These are phyloP conservation scores for Lathyrus oleraceus DNA, from an alignment of 306 rosid genomes.

Conservation along the genomic window DNA sequence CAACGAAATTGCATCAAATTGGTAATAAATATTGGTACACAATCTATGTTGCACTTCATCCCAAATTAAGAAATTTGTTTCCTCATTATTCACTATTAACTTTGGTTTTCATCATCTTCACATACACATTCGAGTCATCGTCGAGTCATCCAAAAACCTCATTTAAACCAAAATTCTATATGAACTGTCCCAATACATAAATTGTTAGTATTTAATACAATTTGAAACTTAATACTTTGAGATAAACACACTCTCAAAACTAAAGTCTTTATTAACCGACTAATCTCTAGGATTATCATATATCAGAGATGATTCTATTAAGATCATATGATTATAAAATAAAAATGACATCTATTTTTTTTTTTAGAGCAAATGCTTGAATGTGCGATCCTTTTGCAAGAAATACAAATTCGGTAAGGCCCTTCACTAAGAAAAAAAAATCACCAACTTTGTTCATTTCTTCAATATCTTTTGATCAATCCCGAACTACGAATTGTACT, in stretches of 20 bases:
- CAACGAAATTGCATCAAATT: slow-evolving; percentile 56
- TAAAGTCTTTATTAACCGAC: no score
- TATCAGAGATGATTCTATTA: no score
- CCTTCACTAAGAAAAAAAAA: slow-evolving; percentile 30
- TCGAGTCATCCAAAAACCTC: no score
- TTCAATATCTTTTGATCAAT: slow-evolving; percentile 37
- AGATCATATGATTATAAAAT: no score
- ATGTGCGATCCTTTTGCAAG: not conserved
- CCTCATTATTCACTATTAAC: not conserved
- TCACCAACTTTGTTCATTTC: slow-evolving; percentile 29
- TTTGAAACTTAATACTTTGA: no score
- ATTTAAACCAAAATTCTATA: no score
- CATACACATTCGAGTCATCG: no score
- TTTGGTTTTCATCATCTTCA: slow-evolving; percentile 13
- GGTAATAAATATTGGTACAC: slow-evolving; percentile 35
- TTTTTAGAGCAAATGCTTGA: not conserved
- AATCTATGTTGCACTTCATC: slow-evolving; percentile 26
- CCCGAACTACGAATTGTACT: slow-evolving; percentile 25
- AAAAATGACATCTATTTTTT: no score
- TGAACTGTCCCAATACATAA: no score
- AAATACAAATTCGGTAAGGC: not conserved
- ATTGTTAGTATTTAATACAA: no score
- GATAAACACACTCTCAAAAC: no score
- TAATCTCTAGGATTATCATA: no score
- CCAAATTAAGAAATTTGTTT: slow-evolving; percentile 20